A percentile compares a stretch with the other conserved stretches of the same genome.
Conservation (phyloP, 2,329 filamentous ascomycete species). For the Cladosporium sp. region DNA sequence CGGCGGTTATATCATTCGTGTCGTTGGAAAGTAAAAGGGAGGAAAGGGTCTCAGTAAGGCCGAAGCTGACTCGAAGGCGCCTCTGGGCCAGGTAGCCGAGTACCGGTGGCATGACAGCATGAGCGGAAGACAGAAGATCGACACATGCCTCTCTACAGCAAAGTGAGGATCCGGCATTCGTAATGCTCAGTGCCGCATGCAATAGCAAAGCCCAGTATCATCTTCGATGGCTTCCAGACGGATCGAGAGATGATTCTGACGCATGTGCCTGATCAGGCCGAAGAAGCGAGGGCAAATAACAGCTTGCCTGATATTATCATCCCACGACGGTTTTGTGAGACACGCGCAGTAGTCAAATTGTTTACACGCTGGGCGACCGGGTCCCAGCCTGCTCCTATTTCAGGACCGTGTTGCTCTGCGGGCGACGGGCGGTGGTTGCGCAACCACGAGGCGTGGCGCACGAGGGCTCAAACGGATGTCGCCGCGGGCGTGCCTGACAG, state of each 20-base stretch:
- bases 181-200: constrained; percentile 2
- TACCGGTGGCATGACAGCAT: not conserved
- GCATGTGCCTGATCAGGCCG: not conserved
- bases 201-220: constrained; percentile 11
- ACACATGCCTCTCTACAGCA: not conserved
- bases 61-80: not conserved
- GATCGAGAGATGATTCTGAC: not conserved
- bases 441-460: constrained; percentile 9
- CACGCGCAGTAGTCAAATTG: not conserved
- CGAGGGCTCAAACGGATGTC: constrained; percentile 1
- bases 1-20: not conserved
- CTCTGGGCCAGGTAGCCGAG: not conserved
- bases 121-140: not conserved
- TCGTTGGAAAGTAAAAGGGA: not conserved
- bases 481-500: not conserved
- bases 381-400: constrained; percentile 13
- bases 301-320: not conserved
- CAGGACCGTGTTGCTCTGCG: not conserved
- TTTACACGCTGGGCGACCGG: constrained; percentile 2
- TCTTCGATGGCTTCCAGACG: constrained; percentile 8
- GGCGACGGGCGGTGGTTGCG: constrained; percentile 7
- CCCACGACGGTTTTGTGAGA: not conserved
- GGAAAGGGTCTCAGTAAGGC: not conserved
- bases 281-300: not conserved
- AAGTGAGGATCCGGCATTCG: not conserved